Percentiles rank a stretch among this genome's conserved stretches.
phyloP scores from a whole-genome alignment of 805 yeast species.

The Myxozyma nipponensis region DNA sequence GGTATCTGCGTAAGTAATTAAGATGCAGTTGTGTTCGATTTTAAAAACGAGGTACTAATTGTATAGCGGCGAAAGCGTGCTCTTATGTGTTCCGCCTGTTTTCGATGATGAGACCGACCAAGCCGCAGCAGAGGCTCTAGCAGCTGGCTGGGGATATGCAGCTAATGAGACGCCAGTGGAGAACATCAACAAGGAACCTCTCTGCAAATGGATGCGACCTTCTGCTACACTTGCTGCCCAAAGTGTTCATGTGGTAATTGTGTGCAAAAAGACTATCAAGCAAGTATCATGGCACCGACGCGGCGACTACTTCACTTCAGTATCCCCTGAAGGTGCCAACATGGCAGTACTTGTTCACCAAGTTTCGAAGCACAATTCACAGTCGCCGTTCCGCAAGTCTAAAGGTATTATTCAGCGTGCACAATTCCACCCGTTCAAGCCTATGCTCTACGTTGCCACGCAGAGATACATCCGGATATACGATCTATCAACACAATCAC shows the following conservation, averaged over 20 bases:
- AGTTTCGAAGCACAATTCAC: conserved; percentile 87
- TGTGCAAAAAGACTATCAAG: conserved; percentile 63
- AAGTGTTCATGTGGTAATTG: conserved; percentile 72
- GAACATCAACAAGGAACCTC: conserved; percentile 43
- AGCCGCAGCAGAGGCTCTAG: conserved; percentile 69
- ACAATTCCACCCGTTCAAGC: conserved; percentile 93
- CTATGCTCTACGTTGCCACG: conserved; percentile 87
- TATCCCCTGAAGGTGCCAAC: conserved; percentile 89
- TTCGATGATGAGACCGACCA: conserved; percentile 87
- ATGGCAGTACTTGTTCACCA: conserved; percentile 92
- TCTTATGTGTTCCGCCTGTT: conserved; percentile 81
- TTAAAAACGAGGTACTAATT: neutral
- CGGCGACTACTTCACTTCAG: conserved; percentile 94
- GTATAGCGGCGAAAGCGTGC: conserved; percentile 61
- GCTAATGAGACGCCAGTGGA: conserved; percentile 37
- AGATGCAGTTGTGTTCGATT: neutral
- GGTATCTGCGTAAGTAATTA: conserved; percentile 52
- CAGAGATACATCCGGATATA: conserved; percentile 90
- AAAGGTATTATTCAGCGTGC: conserved; percentile 95
- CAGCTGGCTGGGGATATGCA: conserved; percentile 88
- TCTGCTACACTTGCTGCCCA: conserved; percentile 52
- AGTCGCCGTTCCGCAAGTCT: conserved; percentile 89
- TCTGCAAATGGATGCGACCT: conserved; percentile 59
- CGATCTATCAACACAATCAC: conserved; percentile 79
- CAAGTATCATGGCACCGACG: conserved; percentile 92